Percentiles rank a stretch among this genome's conserved stretches.
Conservation (phyloP, 441 rosid genomes). For the Viola pubescens region DNA sequence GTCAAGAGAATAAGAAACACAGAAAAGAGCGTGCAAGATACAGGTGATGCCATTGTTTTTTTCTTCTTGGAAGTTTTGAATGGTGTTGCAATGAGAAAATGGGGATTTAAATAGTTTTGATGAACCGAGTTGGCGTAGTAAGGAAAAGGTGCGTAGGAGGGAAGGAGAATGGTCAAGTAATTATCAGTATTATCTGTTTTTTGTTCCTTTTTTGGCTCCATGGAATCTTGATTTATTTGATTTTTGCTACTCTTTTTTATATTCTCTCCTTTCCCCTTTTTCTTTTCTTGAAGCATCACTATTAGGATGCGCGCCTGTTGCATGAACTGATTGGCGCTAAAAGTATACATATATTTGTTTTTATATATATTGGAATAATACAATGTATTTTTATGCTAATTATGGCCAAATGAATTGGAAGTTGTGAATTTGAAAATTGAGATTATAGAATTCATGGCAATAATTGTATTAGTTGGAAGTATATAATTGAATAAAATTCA, state of each 20-base stretch:
- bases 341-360: not conserved
- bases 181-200: not conserved
- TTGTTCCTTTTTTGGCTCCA: not conserved
- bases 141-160: too few relatives aligned
- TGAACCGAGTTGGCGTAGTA: not conserved
- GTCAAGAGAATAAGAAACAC: conserved; percentile 16
- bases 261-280: not conserved
- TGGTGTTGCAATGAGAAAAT: not conserved
- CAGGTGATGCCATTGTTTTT: conserved; percentile 20
- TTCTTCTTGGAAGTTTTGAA: not conserved
- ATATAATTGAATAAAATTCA: too few relatives aligned
- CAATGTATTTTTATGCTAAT: not conserved
- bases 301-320: not conserved
- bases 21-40: conserved; percentile 3
- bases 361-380: not conserved
- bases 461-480: too few relatives aligned
- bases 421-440: too few relatives aligned
- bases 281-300: not conserved
- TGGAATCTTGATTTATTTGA: not conserved
- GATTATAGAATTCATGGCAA: too few relatives aligned
- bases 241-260: not conserved
- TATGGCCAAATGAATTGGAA: too few relatives aligned
- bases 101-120: not conserved
- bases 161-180: not conserved
- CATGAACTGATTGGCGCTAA: too few relatives aligned